These are phyloP conservation scores for Paxillus ammoniavirescens DNA, from an alignment of 768 basidiomycete species.

Conservation along the genomic window DNA sequence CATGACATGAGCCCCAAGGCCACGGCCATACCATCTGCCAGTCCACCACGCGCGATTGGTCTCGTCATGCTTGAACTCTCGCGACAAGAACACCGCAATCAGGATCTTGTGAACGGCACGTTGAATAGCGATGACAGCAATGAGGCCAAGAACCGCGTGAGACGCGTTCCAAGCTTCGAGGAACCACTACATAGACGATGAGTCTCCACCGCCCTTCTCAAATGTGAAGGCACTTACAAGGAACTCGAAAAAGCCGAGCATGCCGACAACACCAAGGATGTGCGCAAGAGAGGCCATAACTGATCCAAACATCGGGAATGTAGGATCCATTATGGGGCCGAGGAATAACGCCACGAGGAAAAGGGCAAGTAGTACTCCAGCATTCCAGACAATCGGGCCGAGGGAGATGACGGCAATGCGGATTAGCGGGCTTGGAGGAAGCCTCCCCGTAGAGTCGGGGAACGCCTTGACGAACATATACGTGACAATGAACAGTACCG, in stretches of 20 bases:
- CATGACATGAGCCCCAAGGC: constrained; percentile 86
- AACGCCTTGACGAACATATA: constrained; percentile 94
- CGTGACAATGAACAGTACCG: constrained; percentile 79
- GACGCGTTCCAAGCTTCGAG: constrained; percentile 89
- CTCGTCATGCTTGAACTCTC: constrained; percentile 99
- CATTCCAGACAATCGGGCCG: constrained; percentile 96
- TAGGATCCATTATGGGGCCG: constrained; percentile 83
- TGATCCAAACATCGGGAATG: constrained; percentile 88
- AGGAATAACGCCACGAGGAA: constrained; percentile 92
- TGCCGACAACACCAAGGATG: constrained; percentile 74
- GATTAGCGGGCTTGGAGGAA: constrained; percentile 80
- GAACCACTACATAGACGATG: constrained; percentile 69
- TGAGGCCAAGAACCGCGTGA: constrained; percentile 91
- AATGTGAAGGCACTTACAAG: constrained; percentile 52
- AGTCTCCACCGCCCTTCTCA: constrained; percentile 5
- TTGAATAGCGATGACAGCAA: constrained; percentile 89
- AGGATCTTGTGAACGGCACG: constrained; percentile 91
- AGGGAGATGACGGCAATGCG: constrained; percentile 91
- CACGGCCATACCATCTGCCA: constrained; percentile 94
- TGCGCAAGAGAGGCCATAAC: constrained; percentile 92
- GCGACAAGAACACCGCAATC: constrained; percentile 90
- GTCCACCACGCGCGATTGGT: constrained; percentile 99
- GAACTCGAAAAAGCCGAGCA: constrained; percentile 96
- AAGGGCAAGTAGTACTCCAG: constrained; percentile 77
- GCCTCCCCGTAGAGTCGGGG: constrained; percentile 57